Base-by-base conservation (phyloP, 257 asterid species). In the Ilex asprella region DNA sequence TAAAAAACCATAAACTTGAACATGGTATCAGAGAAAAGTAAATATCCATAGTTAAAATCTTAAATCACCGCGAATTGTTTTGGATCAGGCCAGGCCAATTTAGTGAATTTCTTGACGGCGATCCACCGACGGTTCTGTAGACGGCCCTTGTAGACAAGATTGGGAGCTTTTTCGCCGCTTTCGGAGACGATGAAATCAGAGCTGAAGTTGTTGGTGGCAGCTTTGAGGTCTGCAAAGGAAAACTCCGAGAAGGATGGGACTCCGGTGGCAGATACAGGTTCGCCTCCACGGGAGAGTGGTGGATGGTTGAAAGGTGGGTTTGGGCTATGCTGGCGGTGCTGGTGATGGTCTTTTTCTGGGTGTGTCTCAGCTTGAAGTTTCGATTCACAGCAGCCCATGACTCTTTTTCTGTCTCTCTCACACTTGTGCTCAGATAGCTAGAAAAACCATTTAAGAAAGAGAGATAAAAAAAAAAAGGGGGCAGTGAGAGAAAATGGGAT, bases 71-170 rank as follows among this genome's bases (percentile, higher is more conserved):
- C 92, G 66, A 86, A 86, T 75, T 86, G 92, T 43, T 84, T 70
- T 2, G 92, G 87, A 75, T 86, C 87, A 3, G 92, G 89, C 92
- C 95, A 86, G 43, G 91, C 78, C 56, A 72, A 49, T 74, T 84
- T 84, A 5, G 84, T 76, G 70, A 87, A 87, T 71, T 70, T 77
- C 79, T 84, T 87, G 65, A 82, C 79, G 63, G 95, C 92, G 60
- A 87, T 81, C 80, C 78, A 79, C 56, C 88, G 79, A 59, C 82
- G 84, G 65, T 81, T 80, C 46, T 72, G 84, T 39, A 84, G 73
- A 53, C 84, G 85, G 9, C 95, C 92, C 67, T 79, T 82, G 74
- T 78, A 87, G 7, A 87, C 95, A 41, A 84, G 31, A 68, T 87
- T 84, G 21, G 89, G 92, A 32, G 93, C 93, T 65, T 73, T 84